A percentile compares a stretch with the other conserved stretches of the same genome.
Conservation (phyloP, 2,329 filamentous ascomycete species). For the Lachnellula arida region DNA sequence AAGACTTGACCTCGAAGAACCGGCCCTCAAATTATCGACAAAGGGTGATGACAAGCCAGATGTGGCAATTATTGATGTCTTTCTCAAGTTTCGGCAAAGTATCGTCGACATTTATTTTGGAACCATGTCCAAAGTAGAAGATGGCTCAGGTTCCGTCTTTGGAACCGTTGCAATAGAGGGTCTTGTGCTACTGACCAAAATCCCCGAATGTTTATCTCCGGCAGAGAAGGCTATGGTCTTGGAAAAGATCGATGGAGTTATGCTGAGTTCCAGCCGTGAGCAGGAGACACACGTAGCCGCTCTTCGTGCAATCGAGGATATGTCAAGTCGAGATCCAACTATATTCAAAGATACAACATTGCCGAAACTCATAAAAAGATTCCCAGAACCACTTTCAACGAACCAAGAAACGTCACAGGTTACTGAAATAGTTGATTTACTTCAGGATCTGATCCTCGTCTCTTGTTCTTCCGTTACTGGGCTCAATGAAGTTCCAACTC, state of each 20-base stretch:
- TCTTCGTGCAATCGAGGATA: conserved; percentile 20
- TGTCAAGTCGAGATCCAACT: conserved; percentile 20
- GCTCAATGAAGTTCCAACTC: not conserved
- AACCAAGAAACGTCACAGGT: conserved; percentile 6
- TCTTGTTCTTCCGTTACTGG: conserved; percentile 12
- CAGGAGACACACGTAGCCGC: conserved; percentile 18
- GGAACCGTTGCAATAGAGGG: conserved; percentile 24
- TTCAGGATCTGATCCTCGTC: conserved; percentile 20
- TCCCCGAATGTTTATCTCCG: conserved; percentile 22
- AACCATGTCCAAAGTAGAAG: conserved; percentile 12
- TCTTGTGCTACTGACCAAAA: conserved; percentile 19
- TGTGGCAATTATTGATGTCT: not conserved
- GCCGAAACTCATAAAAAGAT: conserved; percentile 18
- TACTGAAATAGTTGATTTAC: conserved; percentile 4
- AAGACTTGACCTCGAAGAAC: conserved; percentile 8
- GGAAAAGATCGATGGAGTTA: conserved; percentile 22
- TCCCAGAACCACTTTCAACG: conserved; percentile 18
- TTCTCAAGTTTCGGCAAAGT: conserved; percentile 9
- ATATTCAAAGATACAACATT: conserved; percentile 24
- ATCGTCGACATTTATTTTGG: conserved; percentile 25
- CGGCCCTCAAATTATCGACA: not conserved
- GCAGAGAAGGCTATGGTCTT: conserved; percentile 23
- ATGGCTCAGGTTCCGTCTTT: conserved; percentile 6
- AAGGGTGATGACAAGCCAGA: conserved; percentile 3
- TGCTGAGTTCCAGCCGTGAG: conserved; percentile 6